Conservation (phyloP, 768 basidiomycete genomes). For the Porpolomopsis calyptriformis region DNA sequence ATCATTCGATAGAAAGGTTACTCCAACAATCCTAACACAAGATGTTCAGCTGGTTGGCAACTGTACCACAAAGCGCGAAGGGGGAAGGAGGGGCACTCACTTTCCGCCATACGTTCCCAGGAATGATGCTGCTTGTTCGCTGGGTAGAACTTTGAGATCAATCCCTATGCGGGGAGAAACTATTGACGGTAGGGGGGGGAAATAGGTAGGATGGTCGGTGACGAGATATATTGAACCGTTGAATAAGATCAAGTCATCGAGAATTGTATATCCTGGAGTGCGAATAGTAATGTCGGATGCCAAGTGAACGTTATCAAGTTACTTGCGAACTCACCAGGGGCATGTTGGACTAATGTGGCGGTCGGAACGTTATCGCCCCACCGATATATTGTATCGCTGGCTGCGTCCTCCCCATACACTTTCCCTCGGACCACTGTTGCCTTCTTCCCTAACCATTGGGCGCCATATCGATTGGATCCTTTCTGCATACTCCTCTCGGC, state of each 20-base stretch:
- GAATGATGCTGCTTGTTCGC: conserved; percentile 32
- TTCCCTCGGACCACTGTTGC: conserved; percentile 10
- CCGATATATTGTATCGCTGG: conserved; percentile 42
- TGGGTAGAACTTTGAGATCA: conserved; percentile 37
- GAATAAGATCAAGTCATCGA: conserved; percentile 72
- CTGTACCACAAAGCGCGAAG: background rate
- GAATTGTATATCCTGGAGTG: conserved; percentile 62
- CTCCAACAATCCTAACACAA: conserved; percentile 63
- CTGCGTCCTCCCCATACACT: conserved; percentile 25
- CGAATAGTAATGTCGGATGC: background rate
- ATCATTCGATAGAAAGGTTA: conserved; percentile 58
- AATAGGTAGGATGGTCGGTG: conserved; percentile 47
- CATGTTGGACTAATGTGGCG: conserved; percentile 50
- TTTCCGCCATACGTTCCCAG: conserved; percentile 46
- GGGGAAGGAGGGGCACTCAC: conserved; percentile 24
- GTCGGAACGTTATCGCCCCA: conserved; percentile 50
- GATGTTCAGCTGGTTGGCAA: conserved; percentile 1
- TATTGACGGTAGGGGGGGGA: conserved; percentile 49
- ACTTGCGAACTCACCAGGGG: conserved; percentile 40
- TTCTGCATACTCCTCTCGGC: conserved; percentile 35
- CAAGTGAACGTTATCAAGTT: background rate
- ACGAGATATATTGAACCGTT: conserved; percentile 69
- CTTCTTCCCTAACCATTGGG: conserved; percentile 32
- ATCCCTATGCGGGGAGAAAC: conserved; percentile 32
- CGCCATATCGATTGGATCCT: conserved; percentile 23